Percentiles rank a stretch among this genome's conserved stretches.
Evolutionary conservation across 148 eudicot species (phyloP).

Genomic region (Fagopyrum esculentum): DNA sequence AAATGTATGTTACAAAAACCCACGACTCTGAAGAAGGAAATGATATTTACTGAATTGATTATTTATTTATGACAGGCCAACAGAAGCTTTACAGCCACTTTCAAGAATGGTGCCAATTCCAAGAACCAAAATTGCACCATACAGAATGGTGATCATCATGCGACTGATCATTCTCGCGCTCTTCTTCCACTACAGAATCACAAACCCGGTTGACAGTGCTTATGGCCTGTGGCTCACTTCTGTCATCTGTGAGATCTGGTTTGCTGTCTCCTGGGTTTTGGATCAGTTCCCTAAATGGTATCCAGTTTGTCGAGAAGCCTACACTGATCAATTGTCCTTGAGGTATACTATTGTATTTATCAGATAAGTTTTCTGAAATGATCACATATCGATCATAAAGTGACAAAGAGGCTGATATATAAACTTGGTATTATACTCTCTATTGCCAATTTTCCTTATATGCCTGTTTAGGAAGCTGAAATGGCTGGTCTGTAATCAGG

Average conservation of each 20-base stretch:
- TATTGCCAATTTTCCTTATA: no score
- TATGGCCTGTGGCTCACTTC: slow-evolving; percentile 94
- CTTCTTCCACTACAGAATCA: slow-evolving; percentile 89
- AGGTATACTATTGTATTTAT: slow-evolving; percentile 32
- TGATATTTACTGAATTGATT: slow-evolving; percentile 8
- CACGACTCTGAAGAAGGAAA: background rate
- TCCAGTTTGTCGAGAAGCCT: slow-evolving; percentile 77
- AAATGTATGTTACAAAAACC: slow-evolving; percentile 20
- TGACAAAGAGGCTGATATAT: no score
- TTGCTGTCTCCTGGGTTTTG: slow-evolving; percentile 90
- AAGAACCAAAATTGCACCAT: slow-evolving; percentile 68
- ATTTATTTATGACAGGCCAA: slow-evolving; percentile 34
- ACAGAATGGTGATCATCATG: slow-evolving; percentile 69
- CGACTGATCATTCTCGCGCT: slow-evolving; percentile 71
- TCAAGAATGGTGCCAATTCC: slow-evolving; percentile 67
- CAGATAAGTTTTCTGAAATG: no score
- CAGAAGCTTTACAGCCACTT: slow-evolving; percentile 46
- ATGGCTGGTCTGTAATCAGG: slow-evolving; percentile 24
- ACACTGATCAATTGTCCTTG: slow-evolving; percentile 60
- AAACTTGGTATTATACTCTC: no score
- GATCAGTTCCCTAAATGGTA: slow-evolving; percentile 99
- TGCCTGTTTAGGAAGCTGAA: no score
- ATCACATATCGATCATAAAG: no score
- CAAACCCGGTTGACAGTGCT: slow-evolving; percentile 91
- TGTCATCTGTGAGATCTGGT: slow-evolving; percentile 99